Evolutionary conservation across 1,139 yeast species (phyloP).

Genomic region (Pichia sp.): DNA sequence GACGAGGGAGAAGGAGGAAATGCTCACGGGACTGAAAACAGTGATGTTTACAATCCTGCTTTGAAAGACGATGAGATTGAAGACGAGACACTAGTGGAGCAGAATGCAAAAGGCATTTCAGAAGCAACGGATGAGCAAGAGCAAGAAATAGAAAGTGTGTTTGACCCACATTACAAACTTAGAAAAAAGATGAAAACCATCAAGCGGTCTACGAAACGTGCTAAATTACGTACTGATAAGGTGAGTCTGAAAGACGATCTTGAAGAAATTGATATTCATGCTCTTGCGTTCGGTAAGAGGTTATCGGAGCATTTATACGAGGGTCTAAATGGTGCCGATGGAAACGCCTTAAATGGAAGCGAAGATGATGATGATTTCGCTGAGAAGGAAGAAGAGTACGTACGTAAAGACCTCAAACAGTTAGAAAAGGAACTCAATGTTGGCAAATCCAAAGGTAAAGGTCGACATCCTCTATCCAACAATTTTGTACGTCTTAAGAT

Average conservation of each 20-base stretch:
- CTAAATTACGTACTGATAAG: slow-evolving; percentile 39
- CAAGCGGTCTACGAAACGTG: slow-evolving; percentile 61
- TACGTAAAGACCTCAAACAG: slow-evolving; percentile 20
- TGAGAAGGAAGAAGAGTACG: slow-evolving; percentile 31
- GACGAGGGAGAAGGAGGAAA: background rate
- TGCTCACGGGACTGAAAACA: slow-evolving; percentile 14
- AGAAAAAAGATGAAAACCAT: slow-evolving; percentile 37
- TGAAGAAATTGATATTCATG: slow-evolving; percentile 40
- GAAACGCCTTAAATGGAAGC: slow-evolving; percentile 7
- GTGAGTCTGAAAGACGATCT: slow-evolving; percentile 30
- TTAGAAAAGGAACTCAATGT: slow-evolving; percentile 17
- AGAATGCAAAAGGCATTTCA: background rate
- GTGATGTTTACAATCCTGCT: slow-evolving; percentile 11
- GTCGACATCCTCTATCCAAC: slow-evolving; percentile 30
- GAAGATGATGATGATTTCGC: slow-evolving; percentile 17
- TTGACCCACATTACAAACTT: slow-evolving; percentile 20
- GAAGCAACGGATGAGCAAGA: background rate
- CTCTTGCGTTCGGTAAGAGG: slow-evolving; percentile 38
- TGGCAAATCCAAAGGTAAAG: slow-evolving; percentile 16
- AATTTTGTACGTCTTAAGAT: slow-evolving; percentile 34
- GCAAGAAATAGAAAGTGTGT: slow-evolving; percentile 28
- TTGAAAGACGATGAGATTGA: slow-evolving; percentile 23
- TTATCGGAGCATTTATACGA: slow-evolving; percentile 31
- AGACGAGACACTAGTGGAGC: background rate
- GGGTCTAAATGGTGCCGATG: slow-evolving; percentile 36